Evolutionary conservation across 768 basidiomycete genomes (phyloP), one percentile per base, ranked within the genome.

Genomic region (Boletus sp.): DNA sequence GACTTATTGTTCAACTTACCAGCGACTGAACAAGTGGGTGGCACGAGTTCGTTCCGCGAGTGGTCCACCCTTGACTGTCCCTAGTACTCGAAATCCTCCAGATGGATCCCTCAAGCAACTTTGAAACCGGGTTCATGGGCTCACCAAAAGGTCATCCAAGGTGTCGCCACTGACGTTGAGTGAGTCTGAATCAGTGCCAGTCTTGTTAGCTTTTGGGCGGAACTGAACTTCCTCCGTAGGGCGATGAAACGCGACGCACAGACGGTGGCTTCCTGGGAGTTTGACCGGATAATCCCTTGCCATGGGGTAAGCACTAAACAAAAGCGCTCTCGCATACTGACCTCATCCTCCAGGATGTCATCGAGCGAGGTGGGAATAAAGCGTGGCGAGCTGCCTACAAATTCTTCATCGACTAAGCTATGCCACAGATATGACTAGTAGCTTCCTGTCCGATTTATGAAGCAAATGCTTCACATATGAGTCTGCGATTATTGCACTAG

Each of bases 1-100:
- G 93, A 97, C 68, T 74, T 95, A 41, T 68, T 95, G 3, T 82
- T 92, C 74, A 94, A 94, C 72, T 74, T 95, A 13, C 90, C 92
- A 1, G 74, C 82, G 5, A 84, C 68, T 2, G 92, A 95, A 70
- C 91, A 93, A 72, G 84, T 83, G 30, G 47, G 67, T 49, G n/a
- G 2, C 11, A 30, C 5, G 32, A 7, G 7, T 27, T 48, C 6
- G 8, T 43, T 21, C 6, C 27, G 44, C 11, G 10, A 10, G 17
- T 33, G 1, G 14, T 47, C 21, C 1, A 38, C 29, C 30, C 30
- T 37, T 32, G 50, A 44, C 25, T 10, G 14, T 32, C 4, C 8
- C 43, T 39, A 77, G 76, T 77, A 77, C 57, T 75, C 75, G 14
- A 73, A 69, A 64, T 61, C 65, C 6, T 64, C 66, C 17, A 70